Evolutionary conservation across 192 early-diverging fungal genomes (phyloP), one percentile per base, ranked within the genome.

Genomic region (Coemansia sp.): DNA sequence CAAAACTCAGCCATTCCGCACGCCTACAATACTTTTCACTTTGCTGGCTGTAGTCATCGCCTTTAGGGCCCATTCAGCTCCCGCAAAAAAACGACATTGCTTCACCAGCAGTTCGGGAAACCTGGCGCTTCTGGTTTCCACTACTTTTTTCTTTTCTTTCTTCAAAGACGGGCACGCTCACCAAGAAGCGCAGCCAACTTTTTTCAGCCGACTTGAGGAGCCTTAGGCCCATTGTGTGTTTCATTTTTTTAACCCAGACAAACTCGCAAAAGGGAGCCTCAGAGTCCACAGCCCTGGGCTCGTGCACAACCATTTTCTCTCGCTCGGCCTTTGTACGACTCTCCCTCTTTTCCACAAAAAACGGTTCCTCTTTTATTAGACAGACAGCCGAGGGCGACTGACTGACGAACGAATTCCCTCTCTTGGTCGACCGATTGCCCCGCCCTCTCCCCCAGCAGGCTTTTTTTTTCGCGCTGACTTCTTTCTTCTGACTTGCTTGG

Each of bases 401-500:
- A 36, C 63, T 19, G 34, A 21, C 63, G 45, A 19, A 58, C 44
- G 45, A 46, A 64, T n/a, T 45, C 36, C 39, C 41, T 25, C 21
- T 62, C 45, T 31, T 34, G 36, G 46, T 27, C 44, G 45, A 65
- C 63, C n/a, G 45, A 65, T 50, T 50, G 29, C 45, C 44, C n/a
- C 36, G 29, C 39, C 39, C 39, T 41, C 39, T 41, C 39, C 63
- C 63, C 41, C 55, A 58, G 55, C 55, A 58, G 45, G 38, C 41
- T 59, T 50, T 55, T 63, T 63, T 59, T 61, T 77, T 81, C 63
- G 59, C 53, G 62, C 69, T 83, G 63, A 66, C 67, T 72, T 77
- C 72, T 59, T 74, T 79, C 69, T 73, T 73, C 67, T 55, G 38
- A 61, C 63, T 85, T 78, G 37, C 77, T 67, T 84, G 77, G 62